Evolutionary conservation across 345 rosid species (phyloP).

Genomic region (Brassica napus): DNA sequence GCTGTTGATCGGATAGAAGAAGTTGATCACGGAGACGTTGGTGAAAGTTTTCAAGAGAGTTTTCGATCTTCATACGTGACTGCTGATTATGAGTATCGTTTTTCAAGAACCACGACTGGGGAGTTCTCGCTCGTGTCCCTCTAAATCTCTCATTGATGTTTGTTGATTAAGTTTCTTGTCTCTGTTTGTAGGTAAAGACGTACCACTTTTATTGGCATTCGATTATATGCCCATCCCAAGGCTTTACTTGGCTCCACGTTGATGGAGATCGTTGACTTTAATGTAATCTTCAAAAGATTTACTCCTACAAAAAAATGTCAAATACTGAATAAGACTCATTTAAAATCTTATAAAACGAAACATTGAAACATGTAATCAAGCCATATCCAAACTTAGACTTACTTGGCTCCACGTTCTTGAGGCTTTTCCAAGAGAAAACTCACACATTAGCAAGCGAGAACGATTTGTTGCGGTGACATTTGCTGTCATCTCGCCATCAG

Average conservation of each 20-base stretch:
- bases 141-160: constrained; percentile 19
- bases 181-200: constrained; percentile 31
- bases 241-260: neutral
- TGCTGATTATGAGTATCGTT: constrained; percentile 54
- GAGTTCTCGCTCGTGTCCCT: constrained; percentile 40
- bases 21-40: constrained; percentile 45
- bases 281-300: neutral
- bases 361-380: neutral
- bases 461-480: constrained; percentile 25
- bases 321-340: neutral
- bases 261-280: neutral
- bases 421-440: neutral
- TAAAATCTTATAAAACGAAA: neutral
- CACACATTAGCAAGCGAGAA: constrained; percentile 19
- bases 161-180: constrained; percentile 28
- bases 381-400: neutral
- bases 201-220: constrained; percentile 17
- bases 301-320: neutral
- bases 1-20: constrained; percentile 55
- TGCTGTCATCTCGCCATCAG: constrained; percentile 36
- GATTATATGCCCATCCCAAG: neutral
- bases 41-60: constrained; percentile 52
- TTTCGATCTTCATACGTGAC: constrained; percentile 54
- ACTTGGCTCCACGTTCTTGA: constrained; percentile 36
- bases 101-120: constrained; percentile 60